Base-by-base conservation (phyloP, 768 basidiomycete genomes). In the Chalciporus chontae region DNA sequence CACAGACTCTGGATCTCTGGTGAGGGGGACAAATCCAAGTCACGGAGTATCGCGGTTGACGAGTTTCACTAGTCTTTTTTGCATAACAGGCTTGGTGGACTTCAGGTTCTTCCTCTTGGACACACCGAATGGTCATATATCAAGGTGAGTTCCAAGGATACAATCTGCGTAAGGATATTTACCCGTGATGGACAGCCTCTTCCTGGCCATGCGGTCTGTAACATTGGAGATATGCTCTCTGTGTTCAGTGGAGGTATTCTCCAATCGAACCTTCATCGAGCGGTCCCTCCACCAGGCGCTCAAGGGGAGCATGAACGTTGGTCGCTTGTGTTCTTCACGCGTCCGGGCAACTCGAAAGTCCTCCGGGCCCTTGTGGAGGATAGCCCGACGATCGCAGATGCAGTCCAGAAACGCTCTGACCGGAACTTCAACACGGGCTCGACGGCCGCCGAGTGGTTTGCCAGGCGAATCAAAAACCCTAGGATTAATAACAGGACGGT, bases 1-100 rank as follows among this genome's bases (percentile, higher is more conserved):
- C 60, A 85, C 84, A 3, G 85, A 86, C 63, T 87, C 85, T 54
- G 84, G 85, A n/a, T 81, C 80, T n/a, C 61, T 86, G 49, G 83
- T 84, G 55, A n/a, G 59, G 77, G 38, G 8, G 11, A 37, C 8
- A 19, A 23, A 19, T 7, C 15, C 34, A 2, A 24, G 40, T 26
- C 34, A 18, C 8, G 6, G 8, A 4, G 18, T 4, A 24, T 14
- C 11, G 6, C 5, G 10, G 10, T 14, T 31, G 3, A 31, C 24
- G 7, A 15, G 32, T 15, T 11, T 14, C 18, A 11, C 24, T 50
- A 83, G 79, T 81, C 83, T 0, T 80, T 87, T 69, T 68, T 88
- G 49, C 83, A 85, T 57, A 87, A 87, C 60, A 75, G 74, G 2
- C 75, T 87, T 0, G 85, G 86, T 4, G 86, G 86, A 0, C 69